Percentiles rank a stretch among this genome's conserved stretches.
These are phyloP conservation scores for Tolypocladium tropicale DNA, from an alignment of 2,329 filamentous ascomycete species.

Conservation along the genomic window DNA sequence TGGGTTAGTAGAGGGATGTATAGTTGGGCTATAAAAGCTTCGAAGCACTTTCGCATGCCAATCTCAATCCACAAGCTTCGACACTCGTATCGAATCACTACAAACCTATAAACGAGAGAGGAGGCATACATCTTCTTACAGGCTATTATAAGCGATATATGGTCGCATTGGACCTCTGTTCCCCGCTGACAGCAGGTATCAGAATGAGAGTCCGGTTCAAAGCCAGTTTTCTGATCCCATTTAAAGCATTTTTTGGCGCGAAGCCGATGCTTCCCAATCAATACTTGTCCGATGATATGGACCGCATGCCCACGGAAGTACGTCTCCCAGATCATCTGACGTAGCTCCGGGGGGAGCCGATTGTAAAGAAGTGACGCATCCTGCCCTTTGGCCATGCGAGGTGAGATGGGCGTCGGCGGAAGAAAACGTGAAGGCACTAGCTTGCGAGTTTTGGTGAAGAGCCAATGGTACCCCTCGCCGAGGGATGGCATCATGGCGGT, in stretches of 20 bases:
- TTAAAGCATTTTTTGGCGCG: conserved; percentile 4
- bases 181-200: too few relatives aligned
- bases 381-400: conserved; percentile 6
- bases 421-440: conserved; percentile 7
- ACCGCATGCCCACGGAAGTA: conserved; percentile 6
- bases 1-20: too few relatives aligned
- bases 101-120: too few relatives aligned
- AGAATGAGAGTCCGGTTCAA: too few relatives aligned
- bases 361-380: conserved; percentile 5
- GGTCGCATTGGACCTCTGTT: too few relatives aligned
- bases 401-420: conserved; percentile 8
- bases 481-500: conserved; percentile 2
- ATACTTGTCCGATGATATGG: conserved; percentile 1
- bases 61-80: too few relatives aligned
- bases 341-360: conserved; percentile 6
- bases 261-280: conserved; percentile 2
- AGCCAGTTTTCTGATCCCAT: too few relatives aligned
- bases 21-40: too few relatives aligned
- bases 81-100: too few relatives aligned
- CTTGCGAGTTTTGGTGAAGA: conserved; percentile 6
- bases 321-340: conserved; percentile 8
- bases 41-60: too few relatives aligned
- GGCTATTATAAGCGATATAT: too few relatives aligned
- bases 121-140: too few relatives aligned
- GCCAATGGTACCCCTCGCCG: conserved; percentile 2